Evolutionary conservation across 1,139 yeast species (phyloP).

Genomic region (Candida frijolesensis): DNA sequence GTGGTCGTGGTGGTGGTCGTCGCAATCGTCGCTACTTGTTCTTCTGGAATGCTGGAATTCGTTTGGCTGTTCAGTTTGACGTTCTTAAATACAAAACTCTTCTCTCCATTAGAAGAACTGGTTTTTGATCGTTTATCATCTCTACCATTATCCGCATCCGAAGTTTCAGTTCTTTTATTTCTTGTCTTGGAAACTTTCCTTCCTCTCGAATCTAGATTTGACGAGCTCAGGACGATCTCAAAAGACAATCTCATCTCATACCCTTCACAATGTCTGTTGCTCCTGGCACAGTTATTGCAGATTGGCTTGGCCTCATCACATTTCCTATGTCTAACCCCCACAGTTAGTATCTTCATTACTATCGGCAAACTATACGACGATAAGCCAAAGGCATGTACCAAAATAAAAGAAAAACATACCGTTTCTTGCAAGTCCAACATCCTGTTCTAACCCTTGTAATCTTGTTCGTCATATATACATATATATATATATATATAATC

Average conservation of each 20-base stretch:
- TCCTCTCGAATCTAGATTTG: neutral
- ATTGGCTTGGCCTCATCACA: slow-evolving; percentile 60
- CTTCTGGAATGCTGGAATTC: neutral
- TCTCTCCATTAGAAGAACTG: neutral
- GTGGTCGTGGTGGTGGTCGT: neutral
- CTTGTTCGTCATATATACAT: slow-evolving; percentile 23
- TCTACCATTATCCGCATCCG: neutral
- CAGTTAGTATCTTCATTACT: slow-evolving; percentile 6
- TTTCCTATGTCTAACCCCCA: slow-evolving; percentile 41
- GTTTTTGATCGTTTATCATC: neutral
- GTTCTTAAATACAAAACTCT: neutral
- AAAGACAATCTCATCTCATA: slow-evolving; percentile 48
- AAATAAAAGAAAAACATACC: slow-evolving; percentile 23
- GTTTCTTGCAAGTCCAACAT: slow-evolving; percentile 49
- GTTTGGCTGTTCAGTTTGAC: neutral
- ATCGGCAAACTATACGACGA: too few relatives aligned
- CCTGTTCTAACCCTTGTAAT: slow-evolving; percentile 53
- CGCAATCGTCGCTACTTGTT: neutral
- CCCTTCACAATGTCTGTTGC: slow-evolving; percentile 50
- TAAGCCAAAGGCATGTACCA: neutral
- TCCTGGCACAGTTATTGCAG: slow-evolving; percentile 52
- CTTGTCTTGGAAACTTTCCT: neutral
- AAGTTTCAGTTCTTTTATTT: neutral
- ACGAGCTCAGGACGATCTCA: slow-evolving; percentile 39
- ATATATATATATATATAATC: too few relatives aligned